phyloP scores from a whole-genome alignment of 2,329 filamentous ascomycete species.

The Xylariales sp. region DNA sequence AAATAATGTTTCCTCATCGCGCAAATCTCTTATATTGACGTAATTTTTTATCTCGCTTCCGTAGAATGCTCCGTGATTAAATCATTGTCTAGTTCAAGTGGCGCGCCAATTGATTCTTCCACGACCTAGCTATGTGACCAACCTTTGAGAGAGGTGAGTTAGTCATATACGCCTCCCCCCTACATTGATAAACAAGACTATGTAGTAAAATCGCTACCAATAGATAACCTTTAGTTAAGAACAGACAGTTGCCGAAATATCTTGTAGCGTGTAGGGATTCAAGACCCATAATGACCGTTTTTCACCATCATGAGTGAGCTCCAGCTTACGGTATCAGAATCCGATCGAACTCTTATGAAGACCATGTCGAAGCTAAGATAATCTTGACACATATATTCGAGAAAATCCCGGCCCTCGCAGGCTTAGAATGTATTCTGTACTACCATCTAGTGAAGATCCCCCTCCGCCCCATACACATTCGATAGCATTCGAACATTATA shows the following conservation, averaged over 20 bases:
- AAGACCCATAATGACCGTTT: too few species aligned
- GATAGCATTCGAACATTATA: too few species aligned
- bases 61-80: background rate
- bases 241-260: too few species aligned
- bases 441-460: too few species aligned
- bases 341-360: too few species aligned
- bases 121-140: background rate
- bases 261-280: background rate
- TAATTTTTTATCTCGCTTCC: background rate
- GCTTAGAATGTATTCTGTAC: too few species aligned
- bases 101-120: background rate
- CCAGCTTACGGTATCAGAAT: background rate
- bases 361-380: background rate
- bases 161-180: too few species aligned
- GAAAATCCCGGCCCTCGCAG: too few species aligned
- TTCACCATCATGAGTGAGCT: background rate
- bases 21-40: background rate
- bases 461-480: too few species aligned
- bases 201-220: too few species aligned
- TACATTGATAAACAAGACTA: too few species aligned
- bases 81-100: background rate
- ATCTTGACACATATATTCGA: background rate
- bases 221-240: too few species aligned
- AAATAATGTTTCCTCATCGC: slow-evolving; percentile 1
- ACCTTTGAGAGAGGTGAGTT: background rate